A percentile compares a stretch with the other conserved stretches of the same genome.
Conservation (phyloP, 208 protist genomes). For the Leishmania aethiopica region DNA sequence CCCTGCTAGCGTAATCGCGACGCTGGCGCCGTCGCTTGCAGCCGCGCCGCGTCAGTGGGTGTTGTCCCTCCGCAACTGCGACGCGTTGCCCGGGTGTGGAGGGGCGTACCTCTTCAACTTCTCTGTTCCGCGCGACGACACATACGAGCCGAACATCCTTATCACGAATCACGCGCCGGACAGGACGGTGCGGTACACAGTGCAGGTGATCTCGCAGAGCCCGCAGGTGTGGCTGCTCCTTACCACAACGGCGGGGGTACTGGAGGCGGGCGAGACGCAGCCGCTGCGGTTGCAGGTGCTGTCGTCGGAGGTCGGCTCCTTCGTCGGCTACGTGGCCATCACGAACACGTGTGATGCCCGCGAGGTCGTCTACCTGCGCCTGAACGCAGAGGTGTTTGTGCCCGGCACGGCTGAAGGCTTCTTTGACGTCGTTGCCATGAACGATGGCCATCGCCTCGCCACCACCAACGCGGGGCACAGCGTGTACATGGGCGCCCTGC, state of each 20-base stretch:
- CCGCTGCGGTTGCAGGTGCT: conserved; percentile 73
- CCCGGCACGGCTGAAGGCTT: conserved; percentile 68
- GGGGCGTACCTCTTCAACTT: conserved; percentile 69
- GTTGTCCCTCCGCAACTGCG: conserved; percentile 71
- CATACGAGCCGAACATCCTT: conserved; percentile 64
- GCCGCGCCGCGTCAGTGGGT: conserved; percentile 33
- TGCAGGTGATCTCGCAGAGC: conserved; percentile 74
- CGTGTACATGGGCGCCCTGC: conserved; percentile 73
- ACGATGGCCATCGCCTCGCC: conserved; percentile 46
- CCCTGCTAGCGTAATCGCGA: neutral
- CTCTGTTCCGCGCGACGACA: conserved; percentile 68
- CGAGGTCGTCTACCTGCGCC: conserved; percentile 75
- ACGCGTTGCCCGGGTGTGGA: conserved; percentile 39
- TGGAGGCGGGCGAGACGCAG: conserved; percentile 69
- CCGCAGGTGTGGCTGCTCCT: conserved; percentile 83
- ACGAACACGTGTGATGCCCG: conserved; percentile 54
- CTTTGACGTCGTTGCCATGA: conserved; percentile 77
- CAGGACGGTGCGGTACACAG: conserved; percentile 63
- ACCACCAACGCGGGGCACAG: conserved; percentile 39
- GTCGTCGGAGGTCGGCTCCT: conserved; percentile 82
- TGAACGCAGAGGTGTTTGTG: conserved; percentile 81
- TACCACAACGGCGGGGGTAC: conserved; percentile 40
- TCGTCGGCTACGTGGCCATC: conserved; percentile 75
- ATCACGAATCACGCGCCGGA: conserved; percentile 67
- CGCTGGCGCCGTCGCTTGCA: conserved; percentile 11